Conservation (phyloP, 2,329 filamentous ascomycete genomes). For the Ophiostoma australiae region DNA sequence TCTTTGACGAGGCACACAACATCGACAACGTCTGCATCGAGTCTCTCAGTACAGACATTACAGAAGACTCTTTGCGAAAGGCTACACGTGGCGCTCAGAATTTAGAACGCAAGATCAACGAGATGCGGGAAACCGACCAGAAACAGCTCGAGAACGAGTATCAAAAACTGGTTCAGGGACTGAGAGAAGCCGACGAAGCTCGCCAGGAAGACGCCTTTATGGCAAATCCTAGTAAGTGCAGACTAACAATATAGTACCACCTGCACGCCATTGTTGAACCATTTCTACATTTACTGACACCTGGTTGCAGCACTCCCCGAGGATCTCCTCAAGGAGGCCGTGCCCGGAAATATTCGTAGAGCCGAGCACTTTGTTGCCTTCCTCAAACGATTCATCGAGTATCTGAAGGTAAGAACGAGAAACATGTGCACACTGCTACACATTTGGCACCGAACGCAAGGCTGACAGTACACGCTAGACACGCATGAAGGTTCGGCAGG, state of each 20-base stretch:
- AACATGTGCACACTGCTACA: neutral
- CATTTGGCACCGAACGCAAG: neutral
- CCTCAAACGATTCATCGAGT: conserved; percentile 94
- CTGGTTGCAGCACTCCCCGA: conserved; percentile 65
- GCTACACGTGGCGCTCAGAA: conserved; percentile 87
- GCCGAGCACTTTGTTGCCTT: conserved; percentile 96
- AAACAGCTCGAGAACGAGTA: conserved; percentile 95
- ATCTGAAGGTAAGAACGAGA: conserved; percentile 60
- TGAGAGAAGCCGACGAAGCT: conserved; percentile 82
- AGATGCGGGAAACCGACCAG: conserved; percentile 94
- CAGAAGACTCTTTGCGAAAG: conserved; percentile 87
- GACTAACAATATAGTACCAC: neutral
- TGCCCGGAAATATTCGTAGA: conserved; percentile 91
- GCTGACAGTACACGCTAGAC: conserved; percentile 54
- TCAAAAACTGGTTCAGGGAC: conserved; percentile 85
- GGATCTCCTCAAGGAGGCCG: conserved; percentile 89
- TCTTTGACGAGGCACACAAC: conserved; percentile 98
- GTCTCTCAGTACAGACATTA: conserved; percentile 91
- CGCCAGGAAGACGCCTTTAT: conserved; percentile 94
- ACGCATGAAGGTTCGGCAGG: conserved; percentile 95
- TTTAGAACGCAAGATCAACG: conserved; percentile 80
- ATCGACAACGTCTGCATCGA: conserved; percentile 99
- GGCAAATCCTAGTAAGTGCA: conserved; percentile 66
- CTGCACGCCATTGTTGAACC: too few species aligned
- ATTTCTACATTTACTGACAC: neutral